Conservation (phyloP, 768 basidiomycete genomes). For the Amanita jacksonii region DNA sequence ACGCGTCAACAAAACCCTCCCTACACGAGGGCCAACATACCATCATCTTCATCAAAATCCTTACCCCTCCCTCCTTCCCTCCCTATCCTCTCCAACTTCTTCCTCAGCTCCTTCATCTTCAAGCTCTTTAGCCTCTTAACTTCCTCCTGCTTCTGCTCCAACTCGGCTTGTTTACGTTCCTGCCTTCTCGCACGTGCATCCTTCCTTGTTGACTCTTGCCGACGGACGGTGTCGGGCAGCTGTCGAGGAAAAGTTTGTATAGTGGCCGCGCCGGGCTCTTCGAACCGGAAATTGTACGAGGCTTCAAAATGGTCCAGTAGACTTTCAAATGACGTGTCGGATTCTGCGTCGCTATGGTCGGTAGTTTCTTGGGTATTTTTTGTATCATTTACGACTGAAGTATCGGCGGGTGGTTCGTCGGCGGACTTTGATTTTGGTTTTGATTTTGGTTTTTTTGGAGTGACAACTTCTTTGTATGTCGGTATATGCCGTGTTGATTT, state of each 20-base stretch:
- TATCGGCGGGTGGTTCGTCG: slow-evolving; percentile 11
- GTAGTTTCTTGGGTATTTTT: slow-evolving; percentile 28
- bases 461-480: slow-evolving; percentile 75
- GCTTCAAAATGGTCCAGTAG: slow-evolving; percentile 87
- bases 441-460: slow-evolving; percentile 20
- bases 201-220: slow-evolving; percentile 72
- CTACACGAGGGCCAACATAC: slow-evolving; percentile 12
- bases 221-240: slow-evolving; percentile 51
- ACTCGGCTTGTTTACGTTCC: slow-evolving; percentile 71
- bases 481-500: slow-evolving; percentile 62
- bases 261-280: slow-evolving; percentile 69
- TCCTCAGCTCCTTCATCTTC: slow-evolving; percentile 75
- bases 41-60: slow-evolving; percentile 28
- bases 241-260: slow-evolving; percentile 65
- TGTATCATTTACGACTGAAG: slow-evolving; percentile 13
- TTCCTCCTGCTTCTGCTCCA: slow-evolving; percentile 66
- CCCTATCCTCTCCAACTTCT: slow-evolving; percentile 65
- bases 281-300: slow-evolving; percentile 97
- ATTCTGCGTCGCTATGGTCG: slow-evolving; percentile 34
- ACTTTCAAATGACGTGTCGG: slow-evolving; percentile 61
- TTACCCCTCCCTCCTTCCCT: slow-evolving; percentile 51
- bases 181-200: slow-evolving; percentile 74
- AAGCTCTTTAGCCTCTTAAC: slow-evolving; percentile 72
- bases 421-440: slow-evolving; percentile 19
- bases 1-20: neutral